Evolutionary conservation across 805 yeast genomes (phyloP).

Genomic region (Candida lessepsii): DNA sequence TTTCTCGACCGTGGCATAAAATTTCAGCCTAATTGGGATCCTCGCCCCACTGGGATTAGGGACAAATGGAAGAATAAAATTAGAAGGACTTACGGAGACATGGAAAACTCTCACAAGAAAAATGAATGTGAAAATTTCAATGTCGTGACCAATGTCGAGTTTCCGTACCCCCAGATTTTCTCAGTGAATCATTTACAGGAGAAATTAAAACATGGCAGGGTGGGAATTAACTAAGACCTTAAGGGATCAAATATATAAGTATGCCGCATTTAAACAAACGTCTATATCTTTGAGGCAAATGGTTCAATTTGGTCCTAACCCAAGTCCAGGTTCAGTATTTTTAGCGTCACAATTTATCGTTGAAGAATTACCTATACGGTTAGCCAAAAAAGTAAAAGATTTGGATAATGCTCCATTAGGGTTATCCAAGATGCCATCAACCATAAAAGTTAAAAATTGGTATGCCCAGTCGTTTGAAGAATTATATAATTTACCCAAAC

Average conservation of each 20-base stretch:
- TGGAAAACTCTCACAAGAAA: slow-evolving; percentile 1
- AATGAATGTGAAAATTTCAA: slow-evolving; percentile 2
- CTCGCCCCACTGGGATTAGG: slow-evolving; percentile 2
- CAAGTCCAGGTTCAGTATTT: slow-evolving; percentile 74
- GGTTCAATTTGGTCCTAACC: slow-evolving; percentile 86
- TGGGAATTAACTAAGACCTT: slow-evolving; percentile 53
- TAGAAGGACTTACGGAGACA: slow-evolving; percentile 4
- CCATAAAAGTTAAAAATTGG: slow-evolving; percentile 79
- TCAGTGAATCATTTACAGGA: slow-evolving; percentile 3
- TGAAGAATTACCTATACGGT: slow-evolving; percentile 81
- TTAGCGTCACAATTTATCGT: slow-evolving; percentile 82
- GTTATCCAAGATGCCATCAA: slow-evolving; percentile 69
- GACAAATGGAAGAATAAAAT: slow-evolving; percentile 4
- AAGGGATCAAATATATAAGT: slow-evolving; percentile 55
- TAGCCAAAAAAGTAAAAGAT: slow-evolving; percentile 84
- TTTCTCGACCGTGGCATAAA: slow-evolving; percentile 3
- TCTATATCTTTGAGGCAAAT: slow-evolving; percentile 82
- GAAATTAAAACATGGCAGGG: slow-evolving; percentile 19
- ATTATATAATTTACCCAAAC: slow-evolving; percentile 62
- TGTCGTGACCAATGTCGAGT: slow-evolving; percentile 8
- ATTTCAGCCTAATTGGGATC: background rate
- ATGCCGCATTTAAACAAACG: slow-evolving; percentile 76
- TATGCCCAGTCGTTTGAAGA: slow-evolving; percentile 89
- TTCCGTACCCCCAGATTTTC: slow-evolving; percentile 9
- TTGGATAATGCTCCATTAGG: slow-evolving; percentile 78